These are phyloP conservation scores for Catenaria anguillulae DNA, from an alignment of 371 early-diverging fungal genomes.

Conservation along the genomic window DNA sequence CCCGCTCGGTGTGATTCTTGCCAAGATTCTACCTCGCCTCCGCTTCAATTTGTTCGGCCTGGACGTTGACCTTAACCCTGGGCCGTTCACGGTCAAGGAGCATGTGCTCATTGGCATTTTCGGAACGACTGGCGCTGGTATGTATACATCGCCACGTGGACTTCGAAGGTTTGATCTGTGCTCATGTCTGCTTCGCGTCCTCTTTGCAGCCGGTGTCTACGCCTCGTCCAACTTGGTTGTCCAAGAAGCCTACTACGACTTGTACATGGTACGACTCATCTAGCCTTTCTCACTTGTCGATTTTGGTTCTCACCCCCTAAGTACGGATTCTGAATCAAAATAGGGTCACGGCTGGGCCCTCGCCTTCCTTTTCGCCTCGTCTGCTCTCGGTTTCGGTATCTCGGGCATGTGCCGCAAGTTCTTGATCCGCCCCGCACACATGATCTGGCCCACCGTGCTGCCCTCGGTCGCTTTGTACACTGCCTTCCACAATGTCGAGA, in stretches of 20 bases:
- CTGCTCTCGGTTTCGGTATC: constrained; percentile 23
- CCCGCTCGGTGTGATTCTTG: constrained; percentile 49
- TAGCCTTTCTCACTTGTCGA: no score
- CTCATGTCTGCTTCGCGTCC: not conserved
- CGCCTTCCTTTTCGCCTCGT: constrained; percentile 33
- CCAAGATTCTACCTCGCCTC: constrained; percentile 27
- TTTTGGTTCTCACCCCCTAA: no score
- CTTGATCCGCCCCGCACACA: constrained; percentile 61
- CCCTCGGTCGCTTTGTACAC: constrained; percentile 54
- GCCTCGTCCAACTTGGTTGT: constrained; percentile 30
- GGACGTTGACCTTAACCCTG: constrained; percentile 23
- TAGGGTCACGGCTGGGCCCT: constrained; percentile 28
- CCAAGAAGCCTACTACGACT: constrained; percentile 32
- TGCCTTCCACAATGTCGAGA: constrained; percentile 43
- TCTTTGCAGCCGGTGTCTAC: not conserved
- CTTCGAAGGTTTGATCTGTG: no score
- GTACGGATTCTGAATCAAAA: no score
- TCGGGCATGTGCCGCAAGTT: constrained; percentile 26
- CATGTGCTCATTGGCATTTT: constrained; percentile 26
- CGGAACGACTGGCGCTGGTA: constrained; percentile 12
- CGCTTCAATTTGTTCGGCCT: constrained; percentile 22
- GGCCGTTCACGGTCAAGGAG: constrained; percentile 37
- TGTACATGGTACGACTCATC: no score
- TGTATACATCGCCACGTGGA: not conserved
- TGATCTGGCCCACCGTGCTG: constrained; percentile 75